Evolutionary conservation across 139 green algal species (phyloP).

Genomic region (Coelastrella sp.): DNA sequence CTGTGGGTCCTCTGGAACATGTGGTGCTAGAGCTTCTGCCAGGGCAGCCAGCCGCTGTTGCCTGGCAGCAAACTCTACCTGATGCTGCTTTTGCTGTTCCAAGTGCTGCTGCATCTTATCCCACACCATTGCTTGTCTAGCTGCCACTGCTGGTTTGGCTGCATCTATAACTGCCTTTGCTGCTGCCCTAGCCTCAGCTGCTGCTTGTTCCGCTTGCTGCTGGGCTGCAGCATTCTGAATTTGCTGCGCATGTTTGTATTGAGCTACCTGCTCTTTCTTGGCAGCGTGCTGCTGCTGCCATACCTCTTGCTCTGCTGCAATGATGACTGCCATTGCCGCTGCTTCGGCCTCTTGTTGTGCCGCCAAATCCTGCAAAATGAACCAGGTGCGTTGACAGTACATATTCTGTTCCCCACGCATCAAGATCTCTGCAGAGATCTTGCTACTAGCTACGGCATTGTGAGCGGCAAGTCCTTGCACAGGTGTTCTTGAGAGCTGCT

Average conservation of each 20-base stretch:
- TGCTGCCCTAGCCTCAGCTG: conserved; percentile 4
- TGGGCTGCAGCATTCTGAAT: background rate
- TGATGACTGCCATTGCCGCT: background rate
- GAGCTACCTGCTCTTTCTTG: conserved; percentile 11
- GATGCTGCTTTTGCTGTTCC: conserved; percentile 20
- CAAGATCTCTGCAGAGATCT: too few species aligned
- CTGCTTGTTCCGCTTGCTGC: background rate
- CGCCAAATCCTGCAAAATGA: conserved; percentile 1
- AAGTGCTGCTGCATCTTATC: background rate
- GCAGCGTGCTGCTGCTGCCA: conserved; percentile 7
- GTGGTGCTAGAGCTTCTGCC: conserved; percentile 18
- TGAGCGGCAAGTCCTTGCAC: too few species aligned
- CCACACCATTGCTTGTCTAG: background rate
- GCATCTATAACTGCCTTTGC: conserved; percentile 9
- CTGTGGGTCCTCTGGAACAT: background rate
- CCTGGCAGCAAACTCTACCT: background rate
- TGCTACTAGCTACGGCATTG: too few species aligned
- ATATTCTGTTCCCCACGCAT: background rate
- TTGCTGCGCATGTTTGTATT: conserved; percentile 19
- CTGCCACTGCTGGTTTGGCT: background rate
- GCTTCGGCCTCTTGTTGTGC: background rate
- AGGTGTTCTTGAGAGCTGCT: too few species aligned
- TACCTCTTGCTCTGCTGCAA: background rate
- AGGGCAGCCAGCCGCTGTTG: background rate
- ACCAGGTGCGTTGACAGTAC: background rate